Evolutionary conservation across 1,284 basidiomycete genomes (phyloP), one percentile per base, ranked within the genome.

Genomic region (Phellinidium pouzarii): DNA sequence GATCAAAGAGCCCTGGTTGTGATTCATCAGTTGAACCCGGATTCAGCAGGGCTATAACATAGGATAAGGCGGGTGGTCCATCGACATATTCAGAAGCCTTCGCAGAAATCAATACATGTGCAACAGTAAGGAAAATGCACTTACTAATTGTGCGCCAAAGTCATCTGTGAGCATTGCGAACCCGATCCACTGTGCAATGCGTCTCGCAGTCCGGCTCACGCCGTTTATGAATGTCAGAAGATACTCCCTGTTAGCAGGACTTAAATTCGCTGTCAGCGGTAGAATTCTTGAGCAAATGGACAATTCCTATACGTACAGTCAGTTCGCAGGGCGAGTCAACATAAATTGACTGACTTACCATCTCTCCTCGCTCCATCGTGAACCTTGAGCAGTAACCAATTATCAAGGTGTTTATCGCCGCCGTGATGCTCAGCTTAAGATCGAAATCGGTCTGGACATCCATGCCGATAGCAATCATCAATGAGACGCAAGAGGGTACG

Each of bases 171-270:
- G 77, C 60, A 59, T 67, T 60, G 55, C 74, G 67, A 68, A 67
- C 0, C 83, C 81, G 27, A 84, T 62, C 65, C 73, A 75, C 47
- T 77, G 73, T 17, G 79, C 77, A 41, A 88, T 74, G 12, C 77
- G 74, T 43, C 69, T 68, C 23, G 76, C 71, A n/a, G 71, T 70
- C 4, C 70, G 68, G 44, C 74, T 71, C 3, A 77, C 78, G 44
- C 71, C 70, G 3, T 72, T 71, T n/a, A 88, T 67, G 51, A 80
- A 67, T 1, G 73, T 72, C 11, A 84, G 50, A 4, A 81, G 59
- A 50, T 68, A 66, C 2, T 71, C 71, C 62, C 79, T 76, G 57
- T 78, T 77, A 36, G 66, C 55, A 26, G 72, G 64, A 20, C 62
- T 61, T 19, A 78, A 53, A 8, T 62, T 59, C 20, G 57, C 64